Conservation (phyloP, 805 yeast species). For the Isabelozyma pseudorhagii region DNA sequence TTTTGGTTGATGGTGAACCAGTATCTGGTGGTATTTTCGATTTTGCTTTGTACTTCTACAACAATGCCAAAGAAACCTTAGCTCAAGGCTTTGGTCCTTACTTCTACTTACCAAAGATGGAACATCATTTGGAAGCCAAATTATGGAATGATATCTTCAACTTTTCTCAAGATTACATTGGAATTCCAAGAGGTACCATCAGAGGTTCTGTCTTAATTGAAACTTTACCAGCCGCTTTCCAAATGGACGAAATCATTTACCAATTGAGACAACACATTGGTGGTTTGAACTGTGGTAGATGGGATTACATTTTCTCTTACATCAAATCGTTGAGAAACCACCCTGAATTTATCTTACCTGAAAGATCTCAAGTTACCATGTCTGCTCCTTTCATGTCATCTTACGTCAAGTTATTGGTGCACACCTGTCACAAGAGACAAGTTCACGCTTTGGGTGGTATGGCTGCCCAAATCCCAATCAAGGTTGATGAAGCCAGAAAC, state of each 20-base stretch:
- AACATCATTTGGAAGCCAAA: constrained; percentile 78
- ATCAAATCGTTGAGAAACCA: constrained; percentile 73
- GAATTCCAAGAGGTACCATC: constrained; percentile 70
- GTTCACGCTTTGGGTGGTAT: constrained; percentile 90
- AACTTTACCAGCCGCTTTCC: constrained; percentile 83
- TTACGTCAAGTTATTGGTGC: constrained; percentile 69
- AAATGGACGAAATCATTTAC: constrained; percentile 79
- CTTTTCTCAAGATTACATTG: constrained; percentile 69
- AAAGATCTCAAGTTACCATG: constrained; percentile 78
- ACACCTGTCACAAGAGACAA: constrained; percentile 72
- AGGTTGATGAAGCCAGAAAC: constrained; percentile 63
- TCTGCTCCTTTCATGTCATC: constrained; percentile 77
- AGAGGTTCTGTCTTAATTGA: constrained; percentile 81
- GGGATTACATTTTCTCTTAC: constrained; percentile 84
- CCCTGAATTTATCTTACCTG: constrained; percentile 68
- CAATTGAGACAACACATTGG: constrained; percentile 74
- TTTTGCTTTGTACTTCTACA: constrained; percentile 74
- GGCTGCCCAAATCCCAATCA: constrained; percentile 87
- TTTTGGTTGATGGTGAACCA: constrained; percentile 70
- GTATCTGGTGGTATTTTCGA: constrained; percentile 76
- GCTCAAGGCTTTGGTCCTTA: constrained; percentile 74
- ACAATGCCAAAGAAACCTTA: constrained; percentile 63
- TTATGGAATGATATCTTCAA: constrained; percentile 81
- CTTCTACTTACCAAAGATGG: constrained; percentile 83
- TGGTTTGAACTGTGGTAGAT: constrained; percentile 84